Conservation (phyloP, 495 filamentous ascomycete genomes). For the Melanomma pulvis-pyrius region DNA sequence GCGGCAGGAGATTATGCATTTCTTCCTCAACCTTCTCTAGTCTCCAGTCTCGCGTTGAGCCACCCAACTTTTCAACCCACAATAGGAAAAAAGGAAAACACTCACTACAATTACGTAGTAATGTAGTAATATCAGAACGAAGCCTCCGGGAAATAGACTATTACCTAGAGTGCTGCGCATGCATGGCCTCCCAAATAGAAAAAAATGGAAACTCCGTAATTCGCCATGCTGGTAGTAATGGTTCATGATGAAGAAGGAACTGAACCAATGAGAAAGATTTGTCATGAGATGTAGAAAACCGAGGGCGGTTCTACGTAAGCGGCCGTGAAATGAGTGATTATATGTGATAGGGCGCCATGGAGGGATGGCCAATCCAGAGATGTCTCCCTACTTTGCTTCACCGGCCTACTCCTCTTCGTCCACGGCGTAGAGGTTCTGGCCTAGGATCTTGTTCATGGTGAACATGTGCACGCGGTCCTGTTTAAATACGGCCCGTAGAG, state of each 20-base stretch:
- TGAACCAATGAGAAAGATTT: background rate
- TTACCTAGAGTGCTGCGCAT: background rate
- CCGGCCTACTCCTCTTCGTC: constrained; percentile 51
- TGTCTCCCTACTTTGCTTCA: background rate
- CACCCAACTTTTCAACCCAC: background rate
- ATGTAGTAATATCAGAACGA: background rate
- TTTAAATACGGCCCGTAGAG: constrained; percentile 87
- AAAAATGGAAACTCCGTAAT: constrained; percentile 1
- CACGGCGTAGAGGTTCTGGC: constrained; percentile 65
- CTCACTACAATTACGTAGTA: background rate
- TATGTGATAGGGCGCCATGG: background rate
- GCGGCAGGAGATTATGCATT: background rate
- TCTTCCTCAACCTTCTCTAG: background rate
- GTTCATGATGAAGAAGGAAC: background rate
- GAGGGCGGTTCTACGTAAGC: background rate
- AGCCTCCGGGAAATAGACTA: background rate
- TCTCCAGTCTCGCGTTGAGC: background rate
- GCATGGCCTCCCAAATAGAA: no score
- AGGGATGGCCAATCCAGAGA: background rate
- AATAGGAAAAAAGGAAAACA: background rate
- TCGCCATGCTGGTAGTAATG: constrained; percentile 21
- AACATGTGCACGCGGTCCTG: constrained; percentile 95
- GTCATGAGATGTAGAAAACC: background rate
- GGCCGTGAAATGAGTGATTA: background rate
- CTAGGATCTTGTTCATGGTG: constrained; percentile 87